Percentiles rank a stretch among this genome's conserved stretches.
phyloP scores from a whole-genome alignment of 345 rosid species.

The Lagerstroemia speciosa region DNA sequence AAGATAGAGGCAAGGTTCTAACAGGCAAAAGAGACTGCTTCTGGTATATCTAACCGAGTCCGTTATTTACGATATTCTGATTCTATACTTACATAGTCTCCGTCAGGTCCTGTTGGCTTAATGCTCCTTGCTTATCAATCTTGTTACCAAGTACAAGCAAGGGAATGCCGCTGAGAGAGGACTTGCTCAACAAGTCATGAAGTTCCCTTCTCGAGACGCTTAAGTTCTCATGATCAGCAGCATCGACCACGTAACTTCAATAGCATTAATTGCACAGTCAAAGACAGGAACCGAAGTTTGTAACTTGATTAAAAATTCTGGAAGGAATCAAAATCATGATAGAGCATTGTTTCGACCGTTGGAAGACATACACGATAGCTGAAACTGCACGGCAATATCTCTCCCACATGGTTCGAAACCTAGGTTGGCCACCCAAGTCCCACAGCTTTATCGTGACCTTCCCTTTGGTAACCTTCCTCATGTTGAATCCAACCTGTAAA shows the following conservation, averaged over 20 bases:
- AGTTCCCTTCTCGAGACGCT: constrained; percentile 74
- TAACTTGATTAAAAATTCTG: background rate
- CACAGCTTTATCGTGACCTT: constrained; percentile 93
- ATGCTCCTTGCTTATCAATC: constrained; percentile 90
- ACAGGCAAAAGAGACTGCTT: too few species aligned
- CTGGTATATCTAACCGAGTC: too few species aligned
- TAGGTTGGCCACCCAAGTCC: constrained; percentile 98
- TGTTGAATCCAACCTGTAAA: constrained; percentile 79
- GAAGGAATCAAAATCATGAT: background rate
- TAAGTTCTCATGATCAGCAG: constrained; percentile 70
- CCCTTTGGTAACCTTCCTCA: constrained; percentile 95
- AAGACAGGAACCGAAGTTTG: background rate
- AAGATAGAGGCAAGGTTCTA: background rate
- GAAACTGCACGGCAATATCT: constrained; percentile 97
- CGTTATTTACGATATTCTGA: too few species aligned
- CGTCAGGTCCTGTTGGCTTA: constrained; percentile 86
- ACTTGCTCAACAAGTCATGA: constrained; percentile 69
- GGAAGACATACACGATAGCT: constrained; percentile 64
- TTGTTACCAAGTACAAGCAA: constrained; percentile 88
- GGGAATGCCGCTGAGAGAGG: constrained; percentile 79
- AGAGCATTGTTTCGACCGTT: background rate
- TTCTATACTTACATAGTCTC: constrained; percentile 72
- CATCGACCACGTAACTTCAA: constrained; percentile 84
- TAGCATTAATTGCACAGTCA: constrained; percentile 10
- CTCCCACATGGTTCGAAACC: constrained; percentile 99